Evolutionary conservation across 768 basidiomycete species (phyloP), one percentile per base, ranked within the genome.

Genomic region (Leucocoprinus birnbaumii): DNA sequence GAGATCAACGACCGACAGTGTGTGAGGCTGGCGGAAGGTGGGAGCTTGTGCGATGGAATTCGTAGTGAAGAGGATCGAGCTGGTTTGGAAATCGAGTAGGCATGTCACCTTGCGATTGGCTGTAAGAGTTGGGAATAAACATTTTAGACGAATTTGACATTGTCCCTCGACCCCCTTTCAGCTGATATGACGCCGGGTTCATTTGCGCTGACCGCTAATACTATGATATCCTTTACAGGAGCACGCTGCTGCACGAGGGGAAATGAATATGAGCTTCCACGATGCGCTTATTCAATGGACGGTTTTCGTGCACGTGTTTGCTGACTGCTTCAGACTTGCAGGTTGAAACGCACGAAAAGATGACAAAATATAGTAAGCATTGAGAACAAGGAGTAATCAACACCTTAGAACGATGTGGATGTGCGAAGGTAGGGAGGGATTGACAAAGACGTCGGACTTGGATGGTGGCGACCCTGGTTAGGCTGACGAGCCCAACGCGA

Each of bases 1-100:
- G 13, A 55, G 27, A 40, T 48, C 40, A 38, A 46, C 53, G 46
- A 31, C 53, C 53, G 53, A 48, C 27, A 21, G n/a, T 45, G 46
- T 22, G 31, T 44, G 27, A 48, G 45, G 22, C 14, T 16, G 14
- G 34, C n/a, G 44, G 35, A 35, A 26, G 35, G 35, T 24, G 27
- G 26, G 37, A 41, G n/a, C 31, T 31, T 11, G 31, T 31, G 31
- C 11, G 31, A 5, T 31, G 31, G 6, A 5, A 31, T 31, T 31
- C 6, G 26, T 42, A 5, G 27, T 27, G 18, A 48, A 27, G 21
- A 3, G 19, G 26, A n/a, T 38, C 22, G 48, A 35, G 51, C 42
- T 45, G 43, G 42, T 53, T 53, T 53, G 34, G 24, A 31, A 35
- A 35, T 53, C 51, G 22, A 18, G 22, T 41, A 18, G 21, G 18